These are phyloP conservation scores for Borovskyia barvae DNA, from an alignment of 208 protist genomes.

Conservation along the genomic window DNA sequence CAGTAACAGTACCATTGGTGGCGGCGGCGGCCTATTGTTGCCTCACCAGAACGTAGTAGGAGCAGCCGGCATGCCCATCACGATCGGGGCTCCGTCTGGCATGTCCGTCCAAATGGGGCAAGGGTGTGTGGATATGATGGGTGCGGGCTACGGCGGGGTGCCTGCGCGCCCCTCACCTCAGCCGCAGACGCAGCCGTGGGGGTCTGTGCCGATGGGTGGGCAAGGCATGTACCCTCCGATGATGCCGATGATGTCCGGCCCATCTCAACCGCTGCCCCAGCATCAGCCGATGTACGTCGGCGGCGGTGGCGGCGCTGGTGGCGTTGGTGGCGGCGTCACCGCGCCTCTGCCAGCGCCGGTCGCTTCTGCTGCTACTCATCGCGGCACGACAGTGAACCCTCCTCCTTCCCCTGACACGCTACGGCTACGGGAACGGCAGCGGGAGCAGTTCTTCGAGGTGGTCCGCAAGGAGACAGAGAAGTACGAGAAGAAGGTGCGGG, in stretches of 20 bases:
- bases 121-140: conserved; percentile 12
- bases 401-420: conserved; percentile 54
- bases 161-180: background rate
- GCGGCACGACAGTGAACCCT: conserved; percentile 30
- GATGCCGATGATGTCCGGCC: background rate
- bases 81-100: conserved; percentile 1
- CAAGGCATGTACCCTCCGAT: conserved; percentile 4
- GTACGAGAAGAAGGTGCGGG: conserved; percentile 68
- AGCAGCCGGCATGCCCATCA: conserved; percentile 6
- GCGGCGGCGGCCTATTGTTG: conserved; percentile 4
- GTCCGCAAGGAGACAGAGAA: conserved; percentile 67
- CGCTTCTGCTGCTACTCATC: too few species aligned
- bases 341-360: too few species aligned
- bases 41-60: background rate
- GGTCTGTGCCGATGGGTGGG: conserved; percentile 1
- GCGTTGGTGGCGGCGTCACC: too few species aligned
- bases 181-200: conserved; percentile 8
- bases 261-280: background rate
- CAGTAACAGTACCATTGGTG: background rate
- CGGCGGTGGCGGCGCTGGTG: too few species aligned
- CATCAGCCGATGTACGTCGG: too few species aligned
- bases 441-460: conserved; percentile 80
- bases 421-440: conserved; percentile 79
- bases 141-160: background rate
- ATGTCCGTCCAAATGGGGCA: background rate